A percentile compares a stretch with the other conserved stretches of the same genome.
Conservation (phyloP, 2,329 filamentous ascomycete species). For the Fusarium nygamai region DNA sequence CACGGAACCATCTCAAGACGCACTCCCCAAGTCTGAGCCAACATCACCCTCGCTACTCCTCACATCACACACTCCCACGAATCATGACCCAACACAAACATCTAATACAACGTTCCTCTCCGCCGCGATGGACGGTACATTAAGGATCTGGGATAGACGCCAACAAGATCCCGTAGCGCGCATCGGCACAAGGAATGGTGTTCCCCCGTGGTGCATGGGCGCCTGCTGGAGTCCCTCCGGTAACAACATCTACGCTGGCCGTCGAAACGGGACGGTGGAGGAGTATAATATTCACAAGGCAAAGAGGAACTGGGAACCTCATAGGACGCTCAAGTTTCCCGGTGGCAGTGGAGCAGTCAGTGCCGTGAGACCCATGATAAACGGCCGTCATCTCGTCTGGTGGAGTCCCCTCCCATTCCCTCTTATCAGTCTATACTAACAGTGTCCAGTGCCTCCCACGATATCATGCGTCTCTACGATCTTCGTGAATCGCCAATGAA, state of each 20-base stretch:
- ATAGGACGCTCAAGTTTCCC: slow-evolving; percentile 87
- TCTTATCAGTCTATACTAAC: not conserved
- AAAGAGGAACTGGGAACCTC: slow-evolving; percentile 72
- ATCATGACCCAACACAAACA: slow-evolving; percentile 65
- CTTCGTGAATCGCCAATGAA: slow-evolving; percentile 74
- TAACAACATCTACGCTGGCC: slow-evolving; percentile 92
- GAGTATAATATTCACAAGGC: slow-evolving; percentile 90
- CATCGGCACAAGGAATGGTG: slow-evolving; percentile 76
- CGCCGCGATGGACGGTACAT: slow-evolving; percentile 84
- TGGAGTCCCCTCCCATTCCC: slow-evolving; percentile 38
- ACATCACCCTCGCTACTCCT: slow-evolving; percentile 46
- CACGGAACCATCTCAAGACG: slow-evolving; percentile 18
- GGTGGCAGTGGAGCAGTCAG: slow-evolving; percentile 89
- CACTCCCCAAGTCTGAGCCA: slow-evolving; percentile 24
- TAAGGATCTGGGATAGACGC: slow-evolving; percentile 94
- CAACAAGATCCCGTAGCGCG: slow-evolving; percentile 80
- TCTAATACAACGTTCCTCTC: slow-evolving; percentile 87
- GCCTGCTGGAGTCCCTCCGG: slow-evolving; percentile 97
- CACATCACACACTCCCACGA: slow-evolving; percentile 50
- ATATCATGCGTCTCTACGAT: slow-evolving; percentile 94
- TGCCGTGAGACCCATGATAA: slow-evolving; percentile 89
- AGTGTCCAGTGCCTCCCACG: slow-evolving; percentile 80
- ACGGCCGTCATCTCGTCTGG: slow-evolving; percentile 90
- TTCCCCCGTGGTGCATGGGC: slow-evolving; percentile 97
- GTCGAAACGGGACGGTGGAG: slow-evolving; percentile 91